Evolutionary conservation across 2,329 filamentous ascomycete species (phyloP), one percentile per base, ranked within the genome.

Genomic region (Calonectria leucothoes): DNA sequence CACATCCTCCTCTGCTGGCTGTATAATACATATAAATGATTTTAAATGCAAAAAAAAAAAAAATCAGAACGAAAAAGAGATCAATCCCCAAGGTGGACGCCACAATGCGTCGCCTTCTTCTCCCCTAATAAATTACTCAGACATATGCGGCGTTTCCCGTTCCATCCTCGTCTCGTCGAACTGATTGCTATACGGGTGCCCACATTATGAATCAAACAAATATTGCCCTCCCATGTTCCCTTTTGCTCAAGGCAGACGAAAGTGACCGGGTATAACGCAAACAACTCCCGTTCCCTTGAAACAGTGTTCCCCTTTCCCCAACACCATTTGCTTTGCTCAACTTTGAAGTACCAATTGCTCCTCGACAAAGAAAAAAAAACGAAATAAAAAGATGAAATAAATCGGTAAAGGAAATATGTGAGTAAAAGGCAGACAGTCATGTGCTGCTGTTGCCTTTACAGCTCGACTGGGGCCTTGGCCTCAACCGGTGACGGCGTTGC

Each of bases 201-300:
- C 72, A 74, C 67, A 75, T 69, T 48, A 70, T 64, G 70, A 73
- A 72, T 49, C 70, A 73, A 80, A 74, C 71, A 76, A 66, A 63
- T 51, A 70, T 66, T 59, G 69, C 57, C 45, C 66, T 74, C 74
- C 72, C 66, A 42, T 70, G 45, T 71, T 75, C 72, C 76, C 73
- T 72, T 73, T 69, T 71, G 69, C 74, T 70, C 66, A 59, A 48
- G 67, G 77, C 71, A 79, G 79, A 81, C 71, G 75, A 79, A 81
- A 82, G 73, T 80, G 72, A 75, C 77, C 78, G 81, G 81, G 81
- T 82, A 82, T 82, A 82, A 81, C 80, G 80, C 79, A 80, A 81
- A 76, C 71, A 79, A 81, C 66, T 70, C 75, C 77, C 74, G 42
- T 64, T 70, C 61, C 70, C 42, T 71, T 45, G 31, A 70, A 70